phyloP scores from a whole-genome alignment of 2,329 filamentous ascomycete genomes.

The Claviceps sp. region DNA sequence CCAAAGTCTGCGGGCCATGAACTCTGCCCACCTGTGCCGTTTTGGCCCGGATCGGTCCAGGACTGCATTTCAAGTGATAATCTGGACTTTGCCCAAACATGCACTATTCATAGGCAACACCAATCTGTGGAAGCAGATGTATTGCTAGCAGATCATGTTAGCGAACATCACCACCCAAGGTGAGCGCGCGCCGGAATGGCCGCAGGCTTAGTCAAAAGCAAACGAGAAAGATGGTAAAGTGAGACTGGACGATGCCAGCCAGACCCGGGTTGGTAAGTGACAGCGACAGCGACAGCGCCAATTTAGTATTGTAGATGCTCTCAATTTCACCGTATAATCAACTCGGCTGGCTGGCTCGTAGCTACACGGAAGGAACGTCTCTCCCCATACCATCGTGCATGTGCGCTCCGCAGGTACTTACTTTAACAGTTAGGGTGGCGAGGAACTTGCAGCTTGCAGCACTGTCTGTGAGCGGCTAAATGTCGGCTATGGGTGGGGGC shows the following conservation, averaged over 20 bases:
- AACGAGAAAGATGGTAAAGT: slow-evolving; percentile 8
- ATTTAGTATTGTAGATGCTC: background rate
- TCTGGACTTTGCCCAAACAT: slow-evolving; percentile 11
- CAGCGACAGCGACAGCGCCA: background rate
- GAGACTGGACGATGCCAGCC: slow-evolving; percentile 5
- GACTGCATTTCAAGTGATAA: slow-evolving; percentile 25
- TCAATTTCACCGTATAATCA: background rate
- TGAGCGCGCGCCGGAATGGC: slow-evolving; percentile 7
- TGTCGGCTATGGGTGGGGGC: slow-evolving; percentile 3
- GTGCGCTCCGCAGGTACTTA: slow-evolving; percentile 7
- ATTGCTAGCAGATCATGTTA: slow-evolving; percentile 18
- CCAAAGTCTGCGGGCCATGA: slow-evolving; percentile 23
- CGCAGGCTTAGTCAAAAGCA: background rate
- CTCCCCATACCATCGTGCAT: slow-evolving; percentile 1
- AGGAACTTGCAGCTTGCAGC: slow-evolving; percentile 2
- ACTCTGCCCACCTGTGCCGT: slow-evolving; percentile 21
- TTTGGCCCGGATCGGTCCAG: slow-evolving; percentile 24
- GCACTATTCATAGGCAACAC: slow-evolving; percentile 9
- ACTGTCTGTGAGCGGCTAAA: slow-evolving; percentile 6
- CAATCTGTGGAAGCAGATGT: slow-evolving; percentile 8
- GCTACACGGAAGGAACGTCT: background rate
- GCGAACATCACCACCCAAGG: slow-evolving; percentile 12
- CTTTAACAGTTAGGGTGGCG: background rate
- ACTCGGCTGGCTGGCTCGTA: slow-evolving; percentile 1
- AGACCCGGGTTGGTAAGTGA: background rate